Base-by-base conservation (phyloP, 2,329 filamentous ascomycete species). In the Claviceps humidiphila region DNA sequence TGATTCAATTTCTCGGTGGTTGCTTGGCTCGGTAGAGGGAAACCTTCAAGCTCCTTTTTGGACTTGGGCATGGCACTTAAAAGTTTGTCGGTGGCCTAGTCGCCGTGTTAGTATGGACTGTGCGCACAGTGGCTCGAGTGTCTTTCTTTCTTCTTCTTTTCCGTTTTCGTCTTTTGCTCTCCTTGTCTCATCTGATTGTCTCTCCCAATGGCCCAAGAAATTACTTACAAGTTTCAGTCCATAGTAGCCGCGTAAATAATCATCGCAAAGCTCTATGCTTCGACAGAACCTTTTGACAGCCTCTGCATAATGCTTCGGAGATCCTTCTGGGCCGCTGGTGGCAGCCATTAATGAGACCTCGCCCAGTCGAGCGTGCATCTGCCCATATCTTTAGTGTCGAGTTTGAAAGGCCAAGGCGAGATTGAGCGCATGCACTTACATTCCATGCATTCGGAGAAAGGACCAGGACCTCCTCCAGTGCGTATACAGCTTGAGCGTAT, bases 391-490 rank as follows among this genome's bases (percentile, higher is more conserved):
- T 66, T 42, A 66, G 55, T 34, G 40, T 43, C 30, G 30, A 13
- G 5, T 3, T 30, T 2, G 13, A 13, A 24, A 49, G 45, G 57
- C 43, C 52, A 37, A 54, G 11, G 17, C 45, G 44, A 42, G 30
- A 13, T 9, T 40, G 26, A 40, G 22, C 6, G 49, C 22, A 38
- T 26, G n/a, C 39, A 54, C 86, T 66, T 67, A 93, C 87, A 73
- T 95, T 97, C 90, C 93, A 98, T 20, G 91, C 88, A 71, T 95
- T 95, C 4, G 93, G 91, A 51, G 82, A 80, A 53, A 95, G 75
- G 50, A 97, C 73, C 45, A 98, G 69, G 20, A 95, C 89, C 67
- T 98, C 93, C 66, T 98, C 93, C 45, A 95, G 71, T 55, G 89
- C 85, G 67, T 85, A 95, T 49, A 95, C 82, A 41, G 89, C 87